Conservation (phyloP, 2,329 filamentous ascomycete genomes). For the Calonectria crousiana region DNA sequence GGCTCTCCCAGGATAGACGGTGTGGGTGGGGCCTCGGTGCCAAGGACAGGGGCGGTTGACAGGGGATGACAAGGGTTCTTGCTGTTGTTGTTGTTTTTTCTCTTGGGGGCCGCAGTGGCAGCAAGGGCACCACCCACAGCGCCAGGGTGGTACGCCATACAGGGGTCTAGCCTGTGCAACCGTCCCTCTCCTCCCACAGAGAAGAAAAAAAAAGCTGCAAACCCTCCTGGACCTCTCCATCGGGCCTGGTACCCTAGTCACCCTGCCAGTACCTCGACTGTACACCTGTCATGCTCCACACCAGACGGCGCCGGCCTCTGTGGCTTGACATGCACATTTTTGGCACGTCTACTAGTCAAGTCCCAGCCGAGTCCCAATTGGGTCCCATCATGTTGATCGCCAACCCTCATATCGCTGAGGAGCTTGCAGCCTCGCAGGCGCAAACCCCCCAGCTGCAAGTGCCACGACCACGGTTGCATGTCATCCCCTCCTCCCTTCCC, state of each 20-base stretch:
- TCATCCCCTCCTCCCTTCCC: constrained; percentile 8
- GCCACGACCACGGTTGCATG: constrained; percentile 12
- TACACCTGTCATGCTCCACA: not conserved
- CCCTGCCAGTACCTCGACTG: not conserved
- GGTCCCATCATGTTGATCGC: constrained; percentile 18
- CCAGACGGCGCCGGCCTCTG: constrained; percentile 3
- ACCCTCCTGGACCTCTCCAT: not conserved
- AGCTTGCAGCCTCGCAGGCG: constrained; percentile 20
- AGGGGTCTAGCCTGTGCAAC: not conserved
- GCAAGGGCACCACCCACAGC: constrained; percentile 1
- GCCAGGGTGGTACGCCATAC: constrained; percentile 1
- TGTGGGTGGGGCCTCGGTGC: not conserved
- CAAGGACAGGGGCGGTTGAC: constrained; percentile 9
- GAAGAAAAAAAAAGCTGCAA: not conserved
- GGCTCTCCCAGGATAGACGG: constrained; percentile 1
- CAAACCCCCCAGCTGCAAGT: constrained; percentile 8
- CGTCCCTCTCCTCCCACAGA: not conserved
- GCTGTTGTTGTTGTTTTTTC: constrained; percentile 6
- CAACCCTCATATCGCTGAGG: constrained; percentile 10
- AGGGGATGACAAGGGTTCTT: constrained; percentile 8
- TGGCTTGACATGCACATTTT: constrained; percentile 20
- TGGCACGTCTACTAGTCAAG: constrained; percentile 10
- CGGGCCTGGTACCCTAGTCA: constrained; percentile 3
- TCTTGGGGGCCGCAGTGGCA: not conserved
- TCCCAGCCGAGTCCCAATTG: constrained; percentile 19